These are phyloP conservation scores for Diaporthe destruens DNA, from an alignment of 2,329 filamentous ascomycete species.

Conservation along the genomic window DNA sequence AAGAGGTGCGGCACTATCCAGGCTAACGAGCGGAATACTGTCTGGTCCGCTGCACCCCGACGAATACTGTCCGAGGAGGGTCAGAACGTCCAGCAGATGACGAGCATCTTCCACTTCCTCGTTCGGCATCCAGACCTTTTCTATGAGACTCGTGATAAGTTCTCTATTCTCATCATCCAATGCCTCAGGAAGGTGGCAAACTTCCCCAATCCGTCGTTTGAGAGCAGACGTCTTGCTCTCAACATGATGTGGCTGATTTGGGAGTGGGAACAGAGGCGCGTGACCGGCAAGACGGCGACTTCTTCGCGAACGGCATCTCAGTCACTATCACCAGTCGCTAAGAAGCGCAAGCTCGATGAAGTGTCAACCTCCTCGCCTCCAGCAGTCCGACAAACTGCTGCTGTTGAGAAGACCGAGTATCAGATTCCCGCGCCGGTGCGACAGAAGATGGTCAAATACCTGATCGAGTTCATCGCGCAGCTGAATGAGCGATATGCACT, in stretches of 20 bases:
- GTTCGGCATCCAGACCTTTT: slow-evolving; percentile 93
- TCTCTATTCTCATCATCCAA: slow-evolving; percentile 88
- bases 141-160: slow-evolving; percentile 93
- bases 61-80: slow-evolving; percentile 94
- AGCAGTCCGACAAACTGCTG: slow-evolving; percentile 59
- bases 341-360: slow-evolving; percentile 82
- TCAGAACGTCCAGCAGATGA: slow-evolving; percentile 94
- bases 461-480: slow-evolving; percentile 94
- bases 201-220: slow-evolving; percentile 85
- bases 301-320: slow-evolving; percentile 59
- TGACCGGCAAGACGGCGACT: slow-evolving; percentile 67
- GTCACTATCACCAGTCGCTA: slow-evolving; percentile 76
- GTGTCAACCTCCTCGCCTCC: slow-evolving; percentile 67
- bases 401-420: slow-evolving; percentile 72
- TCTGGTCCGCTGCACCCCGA: slow-evolving; percentile 91
- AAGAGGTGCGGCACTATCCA: slow-evolving; percentile 77
- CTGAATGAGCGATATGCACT: slow-evolving; percentile 87
- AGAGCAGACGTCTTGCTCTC: slow-evolving; percentile 90
- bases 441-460: slow-evolving; percentile 89
- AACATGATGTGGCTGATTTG: slow-evolving; percentile 93
- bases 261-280: slow-evolving; percentile 89
- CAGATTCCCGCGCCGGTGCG: slow-evolving; percentile 76
- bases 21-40: slow-evolving; percentile 78
- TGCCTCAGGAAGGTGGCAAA: slow-evolving; percentile 89
- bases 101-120: slow-evolving; percentile 96